phyloP scores from a whole-genome alignment of 106 monocot genomes.

The Dendrobium huoshanense region DNA sequence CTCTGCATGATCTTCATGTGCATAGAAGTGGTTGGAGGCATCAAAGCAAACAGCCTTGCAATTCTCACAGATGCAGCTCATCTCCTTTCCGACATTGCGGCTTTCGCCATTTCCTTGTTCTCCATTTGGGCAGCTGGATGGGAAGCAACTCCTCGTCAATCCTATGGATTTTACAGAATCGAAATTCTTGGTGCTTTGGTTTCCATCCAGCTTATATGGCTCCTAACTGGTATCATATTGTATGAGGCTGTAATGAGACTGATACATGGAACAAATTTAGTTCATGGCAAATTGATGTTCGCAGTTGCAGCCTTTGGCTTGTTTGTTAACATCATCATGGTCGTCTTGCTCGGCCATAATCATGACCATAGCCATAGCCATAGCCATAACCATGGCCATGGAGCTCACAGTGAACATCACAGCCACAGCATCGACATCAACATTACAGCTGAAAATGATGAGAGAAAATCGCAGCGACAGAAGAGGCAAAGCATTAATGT shows the following conservation, averaged over 20 bases:
- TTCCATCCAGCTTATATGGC: conserved; percentile 70
- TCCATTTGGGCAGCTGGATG: conserved; percentile 72
- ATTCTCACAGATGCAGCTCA: conserved; percentile 73
- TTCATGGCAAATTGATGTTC: conserved; percentile 60
- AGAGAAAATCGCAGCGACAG: not conserved
- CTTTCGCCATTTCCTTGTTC: conserved; percentile 67
- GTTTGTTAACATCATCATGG: conserved; percentile 54
- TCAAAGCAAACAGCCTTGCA: conserved; percentile 73
- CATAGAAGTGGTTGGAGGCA: conserved; percentile 60
- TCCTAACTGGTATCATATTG: conserved; percentile 51
- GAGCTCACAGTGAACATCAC: conserved; percentile 6
- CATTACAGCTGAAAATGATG: not conserved
- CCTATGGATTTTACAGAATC: conserved; percentile 64
- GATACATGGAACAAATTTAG: conserved; percentile 33
- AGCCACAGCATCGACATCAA: conserved; percentile 17
- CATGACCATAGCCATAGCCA: conserved; percentile 33
- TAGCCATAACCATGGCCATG: conserved; percentile 13
- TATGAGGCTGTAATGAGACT: conserved; percentile 53
- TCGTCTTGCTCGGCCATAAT: conserved; percentile 54
- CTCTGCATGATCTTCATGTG: conserved; percentile 55
- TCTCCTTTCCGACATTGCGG: conserved; percentile 64
- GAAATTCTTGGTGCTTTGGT: conserved; percentile 72
- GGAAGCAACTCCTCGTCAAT: conserved; percentile 62
- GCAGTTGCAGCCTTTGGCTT: conserved; percentile 57
- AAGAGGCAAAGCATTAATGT: conserved; percentile 54